Evolutionary conservation across 2,329 filamentous ascomycete species (phyloP).

Genomic region (Bertia moriformis): DNA sequence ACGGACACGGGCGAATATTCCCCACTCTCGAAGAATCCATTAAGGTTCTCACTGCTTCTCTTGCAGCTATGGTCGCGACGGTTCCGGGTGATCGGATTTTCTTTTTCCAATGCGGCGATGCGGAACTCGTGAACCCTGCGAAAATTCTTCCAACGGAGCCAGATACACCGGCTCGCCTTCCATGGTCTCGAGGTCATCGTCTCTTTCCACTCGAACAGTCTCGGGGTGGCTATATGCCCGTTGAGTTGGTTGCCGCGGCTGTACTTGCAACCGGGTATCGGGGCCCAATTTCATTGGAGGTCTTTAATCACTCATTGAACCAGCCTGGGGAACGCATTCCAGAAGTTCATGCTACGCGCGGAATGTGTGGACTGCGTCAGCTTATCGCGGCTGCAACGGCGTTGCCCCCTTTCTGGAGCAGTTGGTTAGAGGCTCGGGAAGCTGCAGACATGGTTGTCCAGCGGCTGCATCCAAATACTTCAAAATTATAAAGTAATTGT

Average conservation of each 20-base stretch:
- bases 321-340: constrained; percentile 7
- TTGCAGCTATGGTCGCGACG: constrained; percentile 9
- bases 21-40: constrained; percentile 10
- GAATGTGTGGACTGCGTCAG: constrained; percentile 8
- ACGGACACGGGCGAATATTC: constrained; percentile 13
- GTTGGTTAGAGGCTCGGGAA: not conserved
- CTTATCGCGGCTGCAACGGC: constrained; percentile 6
- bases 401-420: constrained; percentile 11
- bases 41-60: constrained; percentile 9
- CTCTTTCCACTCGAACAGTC: constrained; percentile 12
- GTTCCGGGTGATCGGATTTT: constrained; percentile 16
- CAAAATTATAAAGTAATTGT: not conserved
- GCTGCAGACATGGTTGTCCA: not conserved
- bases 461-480: not conserved
- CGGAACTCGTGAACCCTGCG: constrained; percentile 11
- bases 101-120: constrained; percentile 16
- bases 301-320: constrained; percentile 14
- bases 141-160: constrained; percentile 9
- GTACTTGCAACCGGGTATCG: constrained; percentile 14
- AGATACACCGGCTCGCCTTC: constrained; percentile 10
- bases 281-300: constrained; percentile 15
- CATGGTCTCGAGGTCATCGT: constrained; percentile 15
- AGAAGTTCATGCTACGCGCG: constrained; percentile 10
- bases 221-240: constrained; percentile 14
- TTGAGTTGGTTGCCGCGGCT: constrained; percentile 13